Conservation (phyloP, 495 filamentous ascomycete genomes). For the Pseudotulostoma volvatum region DNA sequence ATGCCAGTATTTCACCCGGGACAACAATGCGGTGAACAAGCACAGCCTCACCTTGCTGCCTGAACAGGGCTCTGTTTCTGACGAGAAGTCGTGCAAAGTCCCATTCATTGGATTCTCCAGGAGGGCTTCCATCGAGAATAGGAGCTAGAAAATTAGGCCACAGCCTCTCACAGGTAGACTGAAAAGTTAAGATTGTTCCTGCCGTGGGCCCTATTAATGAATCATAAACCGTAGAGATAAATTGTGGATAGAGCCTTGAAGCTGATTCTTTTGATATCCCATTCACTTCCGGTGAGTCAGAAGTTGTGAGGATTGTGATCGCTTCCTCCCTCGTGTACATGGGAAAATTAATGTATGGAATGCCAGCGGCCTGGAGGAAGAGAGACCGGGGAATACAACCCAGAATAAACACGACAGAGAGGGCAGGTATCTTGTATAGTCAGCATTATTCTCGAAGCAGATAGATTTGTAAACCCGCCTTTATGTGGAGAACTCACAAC, state of each 20-base stretch:
- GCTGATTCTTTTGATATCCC: slow-evolving; percentile 16
- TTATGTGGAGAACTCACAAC: slow-evolving; percentile 34
- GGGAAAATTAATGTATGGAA: slow-evolving; percentile 72
- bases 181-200: slow-evolving; percentile 27
- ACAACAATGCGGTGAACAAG: slow-evolving; percentile 57
- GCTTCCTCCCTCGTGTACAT: slow-evolving; percentile 69
- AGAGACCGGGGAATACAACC: slow-evolving; percentile 49
- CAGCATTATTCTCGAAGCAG: slow-evolving; percentile 7
- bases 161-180: slow-evolving; percentile 40
- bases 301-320: slow-evolving; percentile 48
- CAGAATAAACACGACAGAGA: slow-evolving; percentile 65
- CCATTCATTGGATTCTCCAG: slow-evolving; percentile 37
- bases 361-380: slow-evolving; percentile 52
- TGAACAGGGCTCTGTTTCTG: slow-evolving; percentile 54
- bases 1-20: slow-evolving; percentile 23
- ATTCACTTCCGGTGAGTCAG: slow-evolving; percentile 20
- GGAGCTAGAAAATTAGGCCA: slow-evolving; percentile 62
- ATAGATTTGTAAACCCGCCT: background rate
- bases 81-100: slow-evolving; percentile 75
- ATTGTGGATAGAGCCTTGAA: slow-evolving; percentile 24
- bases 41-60: slow-evolving; percentile 57
- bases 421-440: slow-evolving; percentile 49
- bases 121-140: slow-evolving; percentile 17
- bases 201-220: slow-evolving; percentile 27
- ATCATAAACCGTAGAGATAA: slow-evolving; percentile 27